Conservation (phyloP, 129 eudicot genomes). For the Helianthus tuberosus region DNA sequence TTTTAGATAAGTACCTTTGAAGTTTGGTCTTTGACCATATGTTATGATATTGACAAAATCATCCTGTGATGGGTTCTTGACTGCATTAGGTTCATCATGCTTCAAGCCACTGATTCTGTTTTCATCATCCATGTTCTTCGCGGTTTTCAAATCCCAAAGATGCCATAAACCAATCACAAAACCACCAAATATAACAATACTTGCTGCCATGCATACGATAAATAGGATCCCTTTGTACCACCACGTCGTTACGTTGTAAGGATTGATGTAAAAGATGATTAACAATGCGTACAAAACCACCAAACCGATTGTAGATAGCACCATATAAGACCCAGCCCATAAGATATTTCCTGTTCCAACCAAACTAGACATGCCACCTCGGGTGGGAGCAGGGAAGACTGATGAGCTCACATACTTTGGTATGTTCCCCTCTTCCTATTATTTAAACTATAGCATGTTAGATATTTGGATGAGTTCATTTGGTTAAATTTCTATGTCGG, state of each 20-base stretch:
- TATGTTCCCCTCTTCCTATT: slow-evolving; percentile 79
- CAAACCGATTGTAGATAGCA: slow-evolving; percentile 67
- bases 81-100: slow-evolving; percentile 12
- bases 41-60: slow-evolving; percentile 33
- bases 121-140: slow-evolving; percentile 21
- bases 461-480: not conserved
- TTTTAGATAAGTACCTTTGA: slow-evolving; percentile 54
- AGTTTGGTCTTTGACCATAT: slow-evolving; percentile 86
- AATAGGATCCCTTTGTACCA: slow-evolving; percentile 91
- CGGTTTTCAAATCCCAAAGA: slow-evolving; percentile 62
- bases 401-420: slow-evolving; percentile 39
- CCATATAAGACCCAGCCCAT: slow-evolving; percentile 77
- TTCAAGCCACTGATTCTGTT: slow-evolving; percentile 18
- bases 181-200: slow-evolving; percentile 81
- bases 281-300: slow-evolving; percentile 49
- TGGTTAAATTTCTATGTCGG: not conserved
- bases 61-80: slow-evolving; percentile 41
- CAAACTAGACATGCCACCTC: slow-evolving; percentile 67
- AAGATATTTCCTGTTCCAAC: slow-evolving; percentile 79
- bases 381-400: slow-evolving; percentile 44
- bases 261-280: slow-evolving; percentile 57
- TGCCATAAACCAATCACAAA: slow-evolving; percentile 67
- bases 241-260: slow-evolving; percentile 47
- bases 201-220: slow-evolving; percentile 61
- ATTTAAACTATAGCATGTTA: not conserved